Base-by-base conservation (phyloP, 2,329 filamentous ascomycete genomes). In the Clathrospora elynae region DNA sequence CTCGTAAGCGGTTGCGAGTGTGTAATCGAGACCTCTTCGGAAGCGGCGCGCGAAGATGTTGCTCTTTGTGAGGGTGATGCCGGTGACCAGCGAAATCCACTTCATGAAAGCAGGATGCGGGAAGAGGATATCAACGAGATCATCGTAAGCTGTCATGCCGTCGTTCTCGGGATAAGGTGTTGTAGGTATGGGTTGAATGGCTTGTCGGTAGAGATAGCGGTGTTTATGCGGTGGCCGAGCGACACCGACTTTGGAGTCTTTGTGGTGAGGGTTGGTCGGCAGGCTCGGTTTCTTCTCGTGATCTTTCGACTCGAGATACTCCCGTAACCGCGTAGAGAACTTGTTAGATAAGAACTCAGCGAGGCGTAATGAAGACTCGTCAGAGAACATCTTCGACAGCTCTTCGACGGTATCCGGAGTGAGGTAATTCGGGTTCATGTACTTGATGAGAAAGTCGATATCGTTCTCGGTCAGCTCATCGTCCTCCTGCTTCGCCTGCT, bases 211-310 rank as follows among this genome's bases (percentile, higher is more conserved):
- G 2, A 96, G 77, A 68, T 87, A 99, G 10, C 91, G 88, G 66
- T 96, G 90, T 75, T 99, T 99, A 74, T 99, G 91, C 0, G 93
- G 93, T 25, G 93, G 93, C 20, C 83, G 81, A 5, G 93, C 88
- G 6, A 95, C 86, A 73, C 72, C 28, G 75, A 80, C 49, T 73
- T 73, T 59, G 3, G 61, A 59, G 5, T 57, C 52, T 28, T 55
- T 55, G 41, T 58, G 59, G 35, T 59, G 55, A 1, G 66, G 67
- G 48, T 68, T 68, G 8, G 61, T 38, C 7, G 62, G 62, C 13
- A 66, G 49, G 25, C 35, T 81, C 31, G 79, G 82, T 11, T 74
- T 68, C 11, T 73, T 68, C 1, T 72, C 65, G 13, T 63, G 57
- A 17, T 68, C 67, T 38, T 67, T 67, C n/a, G 78, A 76, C 52